Conservation (phyloP, 345 rosid genomes). For the Eucalyptus sideroxylon region DNA sequence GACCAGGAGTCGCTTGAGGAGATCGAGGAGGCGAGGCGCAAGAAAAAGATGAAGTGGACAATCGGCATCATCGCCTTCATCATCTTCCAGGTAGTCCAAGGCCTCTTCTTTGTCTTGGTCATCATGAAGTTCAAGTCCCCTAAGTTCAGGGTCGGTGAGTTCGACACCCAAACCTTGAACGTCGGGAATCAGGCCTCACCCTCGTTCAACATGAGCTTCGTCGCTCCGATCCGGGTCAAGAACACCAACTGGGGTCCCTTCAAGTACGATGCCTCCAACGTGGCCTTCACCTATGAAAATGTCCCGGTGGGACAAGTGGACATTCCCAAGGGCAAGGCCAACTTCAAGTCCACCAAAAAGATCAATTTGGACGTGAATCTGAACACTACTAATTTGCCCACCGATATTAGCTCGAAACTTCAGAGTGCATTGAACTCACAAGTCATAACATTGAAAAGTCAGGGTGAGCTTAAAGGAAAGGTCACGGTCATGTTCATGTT, state of each 20-base stretch:
- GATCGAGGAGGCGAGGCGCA: not conserved
- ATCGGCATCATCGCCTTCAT: not conserved
- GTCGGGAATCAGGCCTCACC: not conserved
- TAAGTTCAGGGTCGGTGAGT: not conserved
- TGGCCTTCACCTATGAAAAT: not conserved
- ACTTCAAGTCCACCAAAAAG: slow-evolving; percentile 1
- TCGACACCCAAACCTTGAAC: not conserved
- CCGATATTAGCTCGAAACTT: not conserved
- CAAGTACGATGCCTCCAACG: not conserved
- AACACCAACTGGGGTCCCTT: slow-evolving; percentile 10
- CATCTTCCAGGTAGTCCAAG: not conserved
- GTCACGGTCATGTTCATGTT: not conserved
- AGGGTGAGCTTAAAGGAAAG: not conserved
- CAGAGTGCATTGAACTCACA: not conserved
- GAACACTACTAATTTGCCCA: too few species aligned
- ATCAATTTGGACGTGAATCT: not conserved
- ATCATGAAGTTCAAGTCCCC: not conserved
- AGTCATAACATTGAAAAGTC: not conserved
- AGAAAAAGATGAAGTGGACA: slow-evolving; percentile 1
- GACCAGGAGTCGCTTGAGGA: not conserved
- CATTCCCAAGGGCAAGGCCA: not conserved
- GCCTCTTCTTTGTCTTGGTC: not conserved
- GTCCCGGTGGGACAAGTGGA: not conserved
- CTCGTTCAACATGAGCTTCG: not conserved
- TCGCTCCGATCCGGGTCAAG: slow-evolving; percentile 3